Conservation (phyloP, 2,329 filamentous ascomycete genomes). For the Huntiella decipiens region DNA sequence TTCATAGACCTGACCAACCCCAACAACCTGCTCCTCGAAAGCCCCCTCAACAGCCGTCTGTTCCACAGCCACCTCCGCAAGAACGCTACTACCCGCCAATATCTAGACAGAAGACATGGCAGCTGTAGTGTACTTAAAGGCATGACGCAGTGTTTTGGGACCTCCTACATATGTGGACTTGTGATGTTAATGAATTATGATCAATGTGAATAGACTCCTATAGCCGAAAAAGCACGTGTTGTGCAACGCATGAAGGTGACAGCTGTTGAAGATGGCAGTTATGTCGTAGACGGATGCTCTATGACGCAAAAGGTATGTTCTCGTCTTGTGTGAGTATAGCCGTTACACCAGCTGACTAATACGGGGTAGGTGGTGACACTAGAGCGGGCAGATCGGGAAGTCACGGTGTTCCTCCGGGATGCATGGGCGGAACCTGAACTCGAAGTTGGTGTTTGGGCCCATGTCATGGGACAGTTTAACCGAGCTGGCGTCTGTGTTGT, state of each 20-base stretch:
- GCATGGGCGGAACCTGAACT: conserved; percentile 75
- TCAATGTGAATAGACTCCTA: conserved; percentile 7
- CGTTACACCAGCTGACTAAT: conserved; percentile 11
- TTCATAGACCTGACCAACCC: no score
- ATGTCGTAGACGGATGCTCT: not conserved
- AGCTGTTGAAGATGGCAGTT: conserved; percentile 4
- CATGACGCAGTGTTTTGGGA: no score
- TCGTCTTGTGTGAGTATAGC: not conserved
- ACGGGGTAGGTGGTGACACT: conserved; percentile 54
- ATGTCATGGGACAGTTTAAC: conserved; percentile 67
- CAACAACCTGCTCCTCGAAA: no score
- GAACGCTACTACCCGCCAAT: no score
- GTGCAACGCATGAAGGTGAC: conserved; percentile 10
- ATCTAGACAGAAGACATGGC: no score
- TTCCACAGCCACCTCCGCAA: no score
- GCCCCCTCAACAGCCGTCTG: not conserved
- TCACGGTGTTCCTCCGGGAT: conserved; percentile 57
- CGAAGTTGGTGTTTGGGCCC: conserved; percentile 56
- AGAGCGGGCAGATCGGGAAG: conserved; percentile 52
- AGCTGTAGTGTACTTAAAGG: no score
- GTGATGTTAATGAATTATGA: conserved; percentile 11
- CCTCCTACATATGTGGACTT: not conserved
- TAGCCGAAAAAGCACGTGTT: conserved; percentile 4
- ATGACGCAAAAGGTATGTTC: conserved; percentile 7
- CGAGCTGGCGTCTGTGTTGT: conserved; percentile 52